Percentiles rank a stretch among this genome's conserved stretches.
Conservation (phyloP, 2,329 filamentous ascomycete species). For the Aspergillus hiratsukae region DNA sequence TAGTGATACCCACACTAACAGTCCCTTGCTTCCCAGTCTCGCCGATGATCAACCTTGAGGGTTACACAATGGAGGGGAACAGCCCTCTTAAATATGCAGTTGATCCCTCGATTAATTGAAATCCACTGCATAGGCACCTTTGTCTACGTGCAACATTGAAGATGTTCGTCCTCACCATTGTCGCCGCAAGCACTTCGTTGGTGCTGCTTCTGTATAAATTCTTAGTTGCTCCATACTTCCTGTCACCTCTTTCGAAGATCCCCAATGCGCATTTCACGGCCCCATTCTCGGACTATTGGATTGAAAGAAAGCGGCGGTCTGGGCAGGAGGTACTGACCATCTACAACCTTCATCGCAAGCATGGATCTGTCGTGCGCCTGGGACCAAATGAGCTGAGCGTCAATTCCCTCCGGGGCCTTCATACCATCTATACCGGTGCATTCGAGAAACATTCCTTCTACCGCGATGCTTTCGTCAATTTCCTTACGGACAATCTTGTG, state of each 20-base stretch:
- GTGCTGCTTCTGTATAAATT: constrained; percentile 19
- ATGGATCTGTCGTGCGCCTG: constrained; percentile 57
- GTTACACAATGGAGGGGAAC: not conserved
- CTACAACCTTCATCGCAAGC: constrained; percentile 49
- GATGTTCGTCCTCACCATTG: not conserved
- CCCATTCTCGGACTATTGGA: constrained; percentile 59
- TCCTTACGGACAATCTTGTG: constrained; percentile 61
- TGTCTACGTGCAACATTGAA: not conserved
- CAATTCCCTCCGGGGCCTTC: constrained; percentile 54
- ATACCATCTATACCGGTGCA: constrained; percentile 62
- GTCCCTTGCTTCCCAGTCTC: not conserved
- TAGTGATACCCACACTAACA: not conserved
- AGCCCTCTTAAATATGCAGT: not conserved
- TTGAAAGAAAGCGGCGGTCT: constrained; percentile 52
- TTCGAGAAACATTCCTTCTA: constrained; percentile 69
- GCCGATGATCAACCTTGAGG: not conserved
- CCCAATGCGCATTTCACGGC: constrained; percentile 62
- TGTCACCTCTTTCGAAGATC: constrained; percentile 58
- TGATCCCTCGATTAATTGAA: not conserved
- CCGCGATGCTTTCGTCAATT: constrained; percentile 59
- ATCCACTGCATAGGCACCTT: not conserved
- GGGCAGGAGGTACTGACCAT: constrained; percentile 56
- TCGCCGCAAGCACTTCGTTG: not conserved
- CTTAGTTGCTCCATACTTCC: constrained; percentile 29
- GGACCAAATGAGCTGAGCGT: constrained; percentile 62